Evolutionary conservation across 2,329 filamentous ascomycete genomes (phyloP).

Genomic region (Helotiales sp.): DNA sequence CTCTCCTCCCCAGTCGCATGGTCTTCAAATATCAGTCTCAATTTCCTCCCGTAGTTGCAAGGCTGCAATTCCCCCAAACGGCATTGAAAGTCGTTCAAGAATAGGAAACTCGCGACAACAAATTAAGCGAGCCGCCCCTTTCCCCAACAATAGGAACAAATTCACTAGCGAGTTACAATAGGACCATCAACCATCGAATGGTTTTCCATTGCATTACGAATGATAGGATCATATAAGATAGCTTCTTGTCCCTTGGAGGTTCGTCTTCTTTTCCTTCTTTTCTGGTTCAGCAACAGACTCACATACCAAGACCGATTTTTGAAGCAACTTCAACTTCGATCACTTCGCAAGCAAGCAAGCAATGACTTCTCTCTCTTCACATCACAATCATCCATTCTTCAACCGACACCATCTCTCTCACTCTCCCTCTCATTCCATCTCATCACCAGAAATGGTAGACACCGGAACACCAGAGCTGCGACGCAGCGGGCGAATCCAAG

Average conservation of each 20-base stretch:
- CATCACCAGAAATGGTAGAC: background rate
- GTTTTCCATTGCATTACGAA: background rate
- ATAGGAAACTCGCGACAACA: background rate
- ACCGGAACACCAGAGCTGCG: background rate
- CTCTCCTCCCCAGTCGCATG: too few relatives aligned
- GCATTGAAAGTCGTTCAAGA: too few relatives aligned
- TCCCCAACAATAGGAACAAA: slow-evolving; percentile 10
- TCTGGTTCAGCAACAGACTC: slow-evolving; percentile 1
- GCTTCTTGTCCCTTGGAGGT: background rate
- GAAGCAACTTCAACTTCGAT: background rate
- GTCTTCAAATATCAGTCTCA: too few relatives aligned
- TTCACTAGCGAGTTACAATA: too few relatives aligned
- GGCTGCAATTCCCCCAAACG: too few relatives aligned
- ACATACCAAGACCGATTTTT: background rate
- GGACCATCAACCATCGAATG: too few relatives aligned
- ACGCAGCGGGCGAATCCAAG: background rate
- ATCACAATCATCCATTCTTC: background rate
- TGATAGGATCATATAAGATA: background rate
- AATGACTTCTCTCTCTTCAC: background rate
- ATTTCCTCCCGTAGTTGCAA: too few relatives aligned
- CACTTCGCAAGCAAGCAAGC: background rate
- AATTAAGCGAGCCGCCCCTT: slow-evolving; percentile 5
- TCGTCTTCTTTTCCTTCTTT: background rate
- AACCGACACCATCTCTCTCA: background rate
- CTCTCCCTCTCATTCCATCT: background rate